Evolutionary conservation across 495 filamentous ascomycete species (phyloP).

Genomic region (Aspergillus funiculosus): DNA sequence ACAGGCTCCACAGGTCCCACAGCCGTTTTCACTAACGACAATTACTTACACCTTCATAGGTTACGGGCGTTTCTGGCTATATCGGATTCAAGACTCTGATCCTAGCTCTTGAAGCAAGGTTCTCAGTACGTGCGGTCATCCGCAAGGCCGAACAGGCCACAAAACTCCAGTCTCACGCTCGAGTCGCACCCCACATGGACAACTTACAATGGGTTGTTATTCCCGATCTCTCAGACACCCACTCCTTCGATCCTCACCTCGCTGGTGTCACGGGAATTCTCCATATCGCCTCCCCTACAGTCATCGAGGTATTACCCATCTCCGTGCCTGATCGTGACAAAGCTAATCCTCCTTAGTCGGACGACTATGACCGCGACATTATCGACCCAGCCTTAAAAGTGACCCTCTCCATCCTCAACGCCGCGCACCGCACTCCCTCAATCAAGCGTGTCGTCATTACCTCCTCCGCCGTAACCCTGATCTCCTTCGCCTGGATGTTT

Average conservation of each 20-base stretch:
- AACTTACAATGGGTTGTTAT: neutral
- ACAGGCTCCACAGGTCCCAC: too few relatives aligned
- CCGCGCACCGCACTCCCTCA: conserved; percentile 28
- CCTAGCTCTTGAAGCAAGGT: conserved; percentile 21
- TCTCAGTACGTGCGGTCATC: conserved; percentile 24
- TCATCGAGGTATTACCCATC: conserved; percentile 9
- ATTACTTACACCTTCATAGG: too few relatives aligned
- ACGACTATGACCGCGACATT: conserved; percentile 18
- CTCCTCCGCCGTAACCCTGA: conserved; percentile 31
- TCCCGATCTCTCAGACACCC: conserved; percentile 27
- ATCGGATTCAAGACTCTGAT: conserved; percentile 29
- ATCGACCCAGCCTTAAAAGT: conserved; percentile 36
- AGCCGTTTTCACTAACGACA: too few relatives aligned
- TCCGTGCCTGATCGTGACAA: neutral
- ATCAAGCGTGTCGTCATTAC: conserved; percentile 45
- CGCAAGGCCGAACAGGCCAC: conserved; percentile 15
- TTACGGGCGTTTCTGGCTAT: conserved; percentile 26
- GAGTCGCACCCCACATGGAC: conserved; percentile 17
- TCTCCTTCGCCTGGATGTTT: conserved; percentile 23
- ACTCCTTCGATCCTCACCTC: conserved; percentile 22
- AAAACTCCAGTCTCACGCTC: conserved; percentile 20
- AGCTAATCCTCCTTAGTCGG: conserved; percentile 7
- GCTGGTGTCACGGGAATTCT: conserved; percentile 24
- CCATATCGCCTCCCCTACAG: conserved; percentile 31
- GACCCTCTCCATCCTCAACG: conserved; percentile 37